Evolutionary conservation across 2,329 filamentous ascomycete genomes (phyloP), one percentile per base, ranked within the genome.

Genomic region (Capronia americana): DNA sequence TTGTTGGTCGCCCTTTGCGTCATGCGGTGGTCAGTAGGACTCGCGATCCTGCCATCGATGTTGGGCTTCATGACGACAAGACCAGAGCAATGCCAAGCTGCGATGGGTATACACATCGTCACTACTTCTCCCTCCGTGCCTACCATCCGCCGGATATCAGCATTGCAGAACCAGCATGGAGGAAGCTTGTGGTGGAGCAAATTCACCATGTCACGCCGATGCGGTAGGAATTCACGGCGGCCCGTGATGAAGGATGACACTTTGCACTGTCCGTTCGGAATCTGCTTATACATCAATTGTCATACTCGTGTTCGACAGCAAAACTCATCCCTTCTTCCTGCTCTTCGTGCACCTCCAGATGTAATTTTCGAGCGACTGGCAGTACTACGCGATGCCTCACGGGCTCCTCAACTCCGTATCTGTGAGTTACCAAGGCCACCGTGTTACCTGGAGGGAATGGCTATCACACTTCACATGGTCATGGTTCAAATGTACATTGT

Each of bases 401-500:
- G 2, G 20, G 20, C 4, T 26, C 48, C 48, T 26, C 23, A 14
- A 51, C 48, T 51, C 23, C 3, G 14, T 51, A 11, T 51, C 48
- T 5, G 14, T 7, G 10, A 51, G 14, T 7, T 26, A 23, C 14
- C 17, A 20, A n/a, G 41, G 46, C 17, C 41, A 23, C 7, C 41
- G 7, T 14, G 17, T 20, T 3, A 26, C 24, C 5, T 46, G 26
- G 14, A 46, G 24, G 46, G 7, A 59, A 20, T 17, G 57, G 30
- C 14, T 59, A 3, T 26, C 28, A n/a, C 65, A 67, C 34, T 64
- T 67, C 56, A 67, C 65, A 44, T 67, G 87, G 88, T 87, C 87
- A 23, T 92, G 89, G 89, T 93, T 89, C 77, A 90, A 89, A 1
- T 80, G 87, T 28, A 88, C 89, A 1, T 92, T 92, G 90, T 90